Conservation (phyloP, 305 asterid species). For the Fraxinus sp. region DNA sequence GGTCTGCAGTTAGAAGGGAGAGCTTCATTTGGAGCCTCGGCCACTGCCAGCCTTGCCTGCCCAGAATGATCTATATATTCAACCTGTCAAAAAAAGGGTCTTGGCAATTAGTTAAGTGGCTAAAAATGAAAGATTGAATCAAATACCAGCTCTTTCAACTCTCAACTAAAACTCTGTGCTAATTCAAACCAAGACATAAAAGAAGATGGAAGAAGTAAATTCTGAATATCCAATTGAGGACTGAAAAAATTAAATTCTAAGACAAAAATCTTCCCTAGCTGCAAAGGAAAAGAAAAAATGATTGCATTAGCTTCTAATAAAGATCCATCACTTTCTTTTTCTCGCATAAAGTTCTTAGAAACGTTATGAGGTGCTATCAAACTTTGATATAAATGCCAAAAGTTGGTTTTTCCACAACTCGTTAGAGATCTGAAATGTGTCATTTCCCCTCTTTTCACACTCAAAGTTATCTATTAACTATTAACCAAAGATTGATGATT, state of each 20-base stretch:
- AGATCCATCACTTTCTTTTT: background rate
- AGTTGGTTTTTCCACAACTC: background rate
- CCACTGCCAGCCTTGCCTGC: slow-evolving; percentile 61
- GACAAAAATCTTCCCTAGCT: background rate
- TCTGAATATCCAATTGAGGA: background rate
- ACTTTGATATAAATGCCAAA: background rate
- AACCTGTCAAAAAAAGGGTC: slow-evolving; percentile 46
- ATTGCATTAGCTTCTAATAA: background rate
- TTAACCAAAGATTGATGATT: slow-evolving; percentile 3
- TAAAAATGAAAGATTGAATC: background rate
- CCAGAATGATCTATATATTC: slow-evolving; percentile 85
- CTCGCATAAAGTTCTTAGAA: background rate
- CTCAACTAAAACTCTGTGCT: background rate
- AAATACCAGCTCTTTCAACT: background rate
- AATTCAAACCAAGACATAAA: background rate
- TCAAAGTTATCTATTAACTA: background rate
- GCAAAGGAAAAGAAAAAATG: background rate
- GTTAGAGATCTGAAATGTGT: background rate
- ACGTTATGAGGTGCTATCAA: background rate
- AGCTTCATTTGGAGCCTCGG: slow-evolving; percentile 96
- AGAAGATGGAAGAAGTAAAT: background rate
- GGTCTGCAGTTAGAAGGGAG: slow-evolving; percentile 89
- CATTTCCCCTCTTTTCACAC: background rate
- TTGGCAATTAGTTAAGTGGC: background rate
- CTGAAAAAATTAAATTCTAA: background rate